Evolutionary conservation across 768 basidiomycete species (phyloP).

Genomic region (Mycena albidolilacea): DNA sequence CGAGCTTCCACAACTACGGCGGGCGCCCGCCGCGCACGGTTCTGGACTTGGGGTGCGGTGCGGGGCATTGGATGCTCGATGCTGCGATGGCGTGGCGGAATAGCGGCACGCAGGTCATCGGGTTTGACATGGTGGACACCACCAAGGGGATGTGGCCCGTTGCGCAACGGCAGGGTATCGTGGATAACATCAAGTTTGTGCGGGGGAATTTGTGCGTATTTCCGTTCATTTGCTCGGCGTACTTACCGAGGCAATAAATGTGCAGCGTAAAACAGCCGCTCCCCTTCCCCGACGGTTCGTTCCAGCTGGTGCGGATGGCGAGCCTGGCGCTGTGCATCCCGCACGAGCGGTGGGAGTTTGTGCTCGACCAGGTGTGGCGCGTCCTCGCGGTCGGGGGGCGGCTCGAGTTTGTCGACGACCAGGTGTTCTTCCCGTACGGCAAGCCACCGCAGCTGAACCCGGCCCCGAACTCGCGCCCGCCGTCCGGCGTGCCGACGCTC

Average conservation of each 20-base stretch:
- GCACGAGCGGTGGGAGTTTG: conserved; percentile 58
- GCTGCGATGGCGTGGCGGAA: conserved; percentile 64
- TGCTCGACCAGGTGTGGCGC: conserved; percentile 62
- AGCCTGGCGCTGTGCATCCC: conserved; percentile 62
- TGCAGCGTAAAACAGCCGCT: conserved; percentile 58
- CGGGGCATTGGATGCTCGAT: conserved; percentile 65
- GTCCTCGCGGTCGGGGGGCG: conserved; percentile 64
- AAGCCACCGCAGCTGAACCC: conserved; percentile 34
- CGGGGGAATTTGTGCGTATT: conserved; percentile 42
- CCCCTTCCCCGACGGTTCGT: conserved; percentile 63
- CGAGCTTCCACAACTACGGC: conserved; percentile 45
- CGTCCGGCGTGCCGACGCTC: conserved; percentile 15
- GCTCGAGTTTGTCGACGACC: conserved; percentile 69
- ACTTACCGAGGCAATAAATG: not conserved
- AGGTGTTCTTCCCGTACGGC: conserved; percentile 61
- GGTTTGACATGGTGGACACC: conserved; percentile 44
- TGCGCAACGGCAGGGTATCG: conserved; percentile 39
- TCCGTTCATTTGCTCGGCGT: not conserved
- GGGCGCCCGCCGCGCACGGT: conserved; percentile 54
- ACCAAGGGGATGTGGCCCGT: conserved; percentile 38
- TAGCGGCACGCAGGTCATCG: conserved; percentile 56
- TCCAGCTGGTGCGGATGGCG: conserved; percentile 71
- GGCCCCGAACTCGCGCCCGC: not conserved
- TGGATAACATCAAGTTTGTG: conserved; percentile 43
- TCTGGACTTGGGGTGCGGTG: conserved; percentile 70